These are phyloP conservation scores for Beverwykella pulmonaria DNA, from an alignment of 495 filamentous ascomycete genomes.

Conservation along the genomic window DNA sequence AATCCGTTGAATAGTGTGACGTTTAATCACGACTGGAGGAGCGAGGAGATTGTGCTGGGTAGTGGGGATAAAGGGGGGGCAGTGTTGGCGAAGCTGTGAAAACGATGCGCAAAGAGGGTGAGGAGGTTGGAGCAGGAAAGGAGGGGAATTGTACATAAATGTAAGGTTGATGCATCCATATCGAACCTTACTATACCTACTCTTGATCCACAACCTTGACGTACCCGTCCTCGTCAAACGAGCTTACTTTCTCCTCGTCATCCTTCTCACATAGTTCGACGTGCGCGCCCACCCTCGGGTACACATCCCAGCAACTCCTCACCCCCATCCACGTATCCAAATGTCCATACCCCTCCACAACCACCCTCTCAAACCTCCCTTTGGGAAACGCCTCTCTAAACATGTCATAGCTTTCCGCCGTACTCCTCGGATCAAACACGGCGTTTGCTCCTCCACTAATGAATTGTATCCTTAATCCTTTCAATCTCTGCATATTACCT, in stretches of 20 bases:
- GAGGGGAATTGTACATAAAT: too few relatives aligned
- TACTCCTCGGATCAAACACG: conserved; percentile 62
- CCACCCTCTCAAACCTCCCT: conserved; percentile 53
- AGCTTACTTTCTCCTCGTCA: background rate
- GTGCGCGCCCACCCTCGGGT: conserved; percentile 60
- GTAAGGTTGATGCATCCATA: background rate
- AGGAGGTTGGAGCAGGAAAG: too few relatives aligned
- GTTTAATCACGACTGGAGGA: conserved; percentile 55
- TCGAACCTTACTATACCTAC: background rate
- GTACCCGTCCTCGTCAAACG: background rate
- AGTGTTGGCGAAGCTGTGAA: conserved; percentile 43
- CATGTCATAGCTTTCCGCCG: conserved; percentile 59
- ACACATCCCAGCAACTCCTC: conserved; percentile 64
- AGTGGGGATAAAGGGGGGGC: conserved; percentile 38
- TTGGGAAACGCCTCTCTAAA: conserved; percentile 58
- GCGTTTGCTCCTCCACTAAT: conserved; percentile 63
- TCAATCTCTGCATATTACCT: conserved; percentile 55
- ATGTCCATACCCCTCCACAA: conserved; percentile 67
- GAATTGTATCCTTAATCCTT: conserved; percentile 60
- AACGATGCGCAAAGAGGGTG: too few relatives aligned
- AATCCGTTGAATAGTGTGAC: conserved; percentile 54
- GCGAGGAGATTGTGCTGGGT: conserved; percentile 55
- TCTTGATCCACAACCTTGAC: background rate
- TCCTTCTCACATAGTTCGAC: conserved; percentile 1
- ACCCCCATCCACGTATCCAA: conserved; percentile 69